Conservation (phyloP, 768 basidiomycete genomes). For the Tricholoma sp. region DNA sequence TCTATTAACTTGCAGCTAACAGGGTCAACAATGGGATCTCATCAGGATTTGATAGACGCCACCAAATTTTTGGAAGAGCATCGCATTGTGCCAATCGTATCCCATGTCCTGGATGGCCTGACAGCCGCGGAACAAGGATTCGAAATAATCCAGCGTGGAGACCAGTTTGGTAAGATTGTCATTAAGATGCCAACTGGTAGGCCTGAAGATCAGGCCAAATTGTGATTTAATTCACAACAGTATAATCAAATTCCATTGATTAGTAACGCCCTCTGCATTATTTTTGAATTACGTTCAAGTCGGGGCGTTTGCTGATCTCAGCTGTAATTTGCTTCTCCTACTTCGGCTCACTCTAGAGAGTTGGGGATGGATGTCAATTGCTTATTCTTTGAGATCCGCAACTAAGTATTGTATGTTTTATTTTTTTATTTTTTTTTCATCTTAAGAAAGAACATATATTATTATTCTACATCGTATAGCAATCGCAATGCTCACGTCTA, state of each 20-base stretch:
- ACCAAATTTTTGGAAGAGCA: constrained; percentile 65
- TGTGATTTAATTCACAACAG: not conserved
- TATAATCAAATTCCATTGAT: not conserved
- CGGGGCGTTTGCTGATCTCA: too few species aligned
- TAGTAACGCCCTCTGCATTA: not conserved
- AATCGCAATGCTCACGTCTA: not conserved
- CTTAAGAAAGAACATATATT: too few species aligned
- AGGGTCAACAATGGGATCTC: constrained; percentile 87
- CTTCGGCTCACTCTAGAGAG: too few species aligned
- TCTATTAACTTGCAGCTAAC: constrained; percentile 1
- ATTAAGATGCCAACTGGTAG: constrained; percentile 33
- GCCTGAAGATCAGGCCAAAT: not conserved
- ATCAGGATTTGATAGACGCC: constrained; percentile 64
- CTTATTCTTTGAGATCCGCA: too few species aligned
- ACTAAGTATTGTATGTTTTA: too few species aligned
- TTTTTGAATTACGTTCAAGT: too few species aligned
- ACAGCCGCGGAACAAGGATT: constrained; percentile 65
- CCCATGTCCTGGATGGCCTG: constrained; percentile 64
- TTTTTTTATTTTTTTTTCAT: too few species aligned
- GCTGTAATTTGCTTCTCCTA: too few species aligned
- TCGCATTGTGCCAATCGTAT: constrained; percentile 64
- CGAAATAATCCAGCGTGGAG: constrained; percentile 53
- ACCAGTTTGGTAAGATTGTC: constrained; percentile 78
- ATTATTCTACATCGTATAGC: too few species aligned
- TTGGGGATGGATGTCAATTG: too few species aligned